These are phyloP conservation scores for Candida namnaoensis DNA, from an alignment of 805 yeast genomes.

Conservation along the genomic window DNA sequence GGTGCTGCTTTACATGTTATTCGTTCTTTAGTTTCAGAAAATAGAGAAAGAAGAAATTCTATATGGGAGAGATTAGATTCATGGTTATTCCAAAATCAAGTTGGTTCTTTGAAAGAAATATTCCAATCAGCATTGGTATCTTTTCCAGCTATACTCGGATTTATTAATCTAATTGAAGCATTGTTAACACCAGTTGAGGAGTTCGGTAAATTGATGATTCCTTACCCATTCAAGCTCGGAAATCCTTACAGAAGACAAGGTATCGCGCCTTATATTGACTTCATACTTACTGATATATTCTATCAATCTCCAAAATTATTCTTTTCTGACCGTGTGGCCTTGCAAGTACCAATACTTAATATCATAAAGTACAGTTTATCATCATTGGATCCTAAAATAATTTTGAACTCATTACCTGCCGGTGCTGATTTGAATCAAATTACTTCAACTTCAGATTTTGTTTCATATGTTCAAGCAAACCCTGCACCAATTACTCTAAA, in stretches of 20 bases:
- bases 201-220: slow-evolving; percentile 31
- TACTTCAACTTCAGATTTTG: slow-evolving; percentile 34
- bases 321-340: slow-evolving; percentile 23
- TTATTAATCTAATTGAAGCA: slow-evolving; percentile 39
- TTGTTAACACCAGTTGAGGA: slow-evolving; percentile 21
- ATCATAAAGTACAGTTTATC: slow-evolving; percentile 39
- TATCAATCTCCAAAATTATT: slow-evolving; percentile 36
- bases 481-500: slow-evolving; percentile 64
- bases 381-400: slow-evolving; percentile 43
- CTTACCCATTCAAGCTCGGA: slow-evolving; percentile 63
- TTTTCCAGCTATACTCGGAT: slow-evolving; percentile 51
- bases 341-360: slow-evolving; percentile 48
- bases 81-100: slow-evolving; percentile 43
- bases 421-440: slow-evolving; percentile 41
- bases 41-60: slow-evolving; percentile 29
- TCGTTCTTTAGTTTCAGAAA: slow-evolving; percentile 43
- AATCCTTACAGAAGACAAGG: slow-evolving; percentile 53
- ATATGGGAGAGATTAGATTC: slow-evolving; percentile 67
- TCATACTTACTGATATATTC: slow-evolving; percentile 58
- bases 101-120: slow-evolving; percentile 30
- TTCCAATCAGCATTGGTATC: slow-evolving; percentile 38
- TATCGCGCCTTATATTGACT: slow-evolving; percentile 75
- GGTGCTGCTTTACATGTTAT: slow-evolving; percentile 54
- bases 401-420: slow-evolving; percentile 43
- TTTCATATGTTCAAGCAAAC: slow-evolving; percentile 48